phyloP scores from a whole-genome alignment of 805 yeast genomes.

The Pichia paraexigua region DNA sequence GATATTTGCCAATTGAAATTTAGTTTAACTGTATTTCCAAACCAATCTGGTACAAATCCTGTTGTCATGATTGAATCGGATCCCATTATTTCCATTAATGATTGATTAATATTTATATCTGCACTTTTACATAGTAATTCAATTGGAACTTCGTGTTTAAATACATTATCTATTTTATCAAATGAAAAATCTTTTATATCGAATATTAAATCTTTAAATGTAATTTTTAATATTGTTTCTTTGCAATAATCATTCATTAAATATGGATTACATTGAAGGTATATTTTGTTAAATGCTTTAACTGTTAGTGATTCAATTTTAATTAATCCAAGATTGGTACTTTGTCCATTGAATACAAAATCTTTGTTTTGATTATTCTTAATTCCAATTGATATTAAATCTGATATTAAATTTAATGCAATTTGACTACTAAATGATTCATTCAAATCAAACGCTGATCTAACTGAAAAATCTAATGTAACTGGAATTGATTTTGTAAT shows the following conservation, averaged over 20 bases:
- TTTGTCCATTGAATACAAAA: conserved; percentile 8
- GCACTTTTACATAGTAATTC: not conserved
- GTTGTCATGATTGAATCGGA: not conserved
- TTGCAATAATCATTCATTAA: not conserved
- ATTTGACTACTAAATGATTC: conserved; percentile 1
- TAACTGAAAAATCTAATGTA: not conserved
- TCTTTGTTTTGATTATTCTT: not conserved
- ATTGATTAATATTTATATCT: conserved; percentile 1
- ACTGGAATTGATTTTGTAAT: conserved; percentile 4
- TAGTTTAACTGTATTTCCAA: not conserved
- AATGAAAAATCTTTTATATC: conserved; percentile 8
- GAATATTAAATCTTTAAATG: not conserved
- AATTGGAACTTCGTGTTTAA: not conserved
- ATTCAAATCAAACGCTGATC: not conserved
- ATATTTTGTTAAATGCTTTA: not conserved
- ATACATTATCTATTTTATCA: not conserved
- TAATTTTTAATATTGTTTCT: not conserved
- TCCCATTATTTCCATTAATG: not conserved
- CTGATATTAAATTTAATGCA: not conserved
- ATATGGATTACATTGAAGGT: not conserved
- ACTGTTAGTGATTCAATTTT: conserved; percentile 1
- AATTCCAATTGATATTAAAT: not conserved
- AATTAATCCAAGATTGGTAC: conserved; percentile 4
- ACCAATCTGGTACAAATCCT: conserved; percentile 1
- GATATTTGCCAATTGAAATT: not conserved